Percentiles rank a stretch among this genome's conserved stretches.
Evolutionary conservation across 2,329 filamentous ascomycete genomes (phyloP).

Genomic region (Cercospora beticola): DNA sequence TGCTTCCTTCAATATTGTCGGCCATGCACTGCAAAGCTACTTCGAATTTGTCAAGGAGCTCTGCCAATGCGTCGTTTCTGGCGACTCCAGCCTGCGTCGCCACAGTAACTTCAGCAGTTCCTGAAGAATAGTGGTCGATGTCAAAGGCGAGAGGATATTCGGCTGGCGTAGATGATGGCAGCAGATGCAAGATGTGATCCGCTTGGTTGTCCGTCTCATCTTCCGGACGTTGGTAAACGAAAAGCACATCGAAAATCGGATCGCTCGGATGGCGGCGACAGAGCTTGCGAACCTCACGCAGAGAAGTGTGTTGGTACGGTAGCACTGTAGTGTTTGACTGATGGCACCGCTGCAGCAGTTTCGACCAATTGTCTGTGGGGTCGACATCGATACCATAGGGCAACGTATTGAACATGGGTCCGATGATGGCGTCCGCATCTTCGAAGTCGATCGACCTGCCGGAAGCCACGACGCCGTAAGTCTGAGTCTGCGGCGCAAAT

Average conservation of each 20-base stretch:
- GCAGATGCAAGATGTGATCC: conserved; percentile 52
- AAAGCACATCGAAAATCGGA: conserved; percentile 74
- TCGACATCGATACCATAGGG: conserved; percentile 61
- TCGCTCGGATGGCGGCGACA: conserved; percentile 56
- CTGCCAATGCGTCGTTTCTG: conserved; percentile 39
- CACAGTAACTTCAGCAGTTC: conserved; percentile 57
- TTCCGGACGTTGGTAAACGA: conserved; percentile 67
- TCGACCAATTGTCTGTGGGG: conserved; percentile 55
- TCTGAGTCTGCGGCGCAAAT: conserved; percentile 49
- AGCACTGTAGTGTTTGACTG: conserved; percentile 66
- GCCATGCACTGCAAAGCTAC: conserved; percentile 18
- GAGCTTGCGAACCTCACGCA: conserved; percentile 81
- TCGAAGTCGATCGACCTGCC: conserved; percentile 71
- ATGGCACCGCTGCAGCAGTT: conserved; percentile 65
- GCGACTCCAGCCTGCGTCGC: conserved; percentile 53
- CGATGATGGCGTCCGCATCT: conserved; percentile 65
- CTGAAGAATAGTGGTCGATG: conserved; percentile 55
- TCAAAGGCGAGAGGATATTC: conserved; percentile 82
- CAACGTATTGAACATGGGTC: conserved; percentile 87
- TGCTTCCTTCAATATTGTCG: conserved; percentile 9
- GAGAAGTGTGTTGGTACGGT: conserved; percentile 73
- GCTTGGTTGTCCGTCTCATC: not conserved
- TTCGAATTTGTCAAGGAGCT: conserved; percentile 13
- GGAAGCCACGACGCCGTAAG: conserved; percentile 74
- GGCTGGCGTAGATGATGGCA: conserved; percentile 51